A percentile compares a stretch with the other conserved stretches of the same genome.
Conservation (phyloP, 306 rosid genomes). For the Lupinus albus region DNA sequence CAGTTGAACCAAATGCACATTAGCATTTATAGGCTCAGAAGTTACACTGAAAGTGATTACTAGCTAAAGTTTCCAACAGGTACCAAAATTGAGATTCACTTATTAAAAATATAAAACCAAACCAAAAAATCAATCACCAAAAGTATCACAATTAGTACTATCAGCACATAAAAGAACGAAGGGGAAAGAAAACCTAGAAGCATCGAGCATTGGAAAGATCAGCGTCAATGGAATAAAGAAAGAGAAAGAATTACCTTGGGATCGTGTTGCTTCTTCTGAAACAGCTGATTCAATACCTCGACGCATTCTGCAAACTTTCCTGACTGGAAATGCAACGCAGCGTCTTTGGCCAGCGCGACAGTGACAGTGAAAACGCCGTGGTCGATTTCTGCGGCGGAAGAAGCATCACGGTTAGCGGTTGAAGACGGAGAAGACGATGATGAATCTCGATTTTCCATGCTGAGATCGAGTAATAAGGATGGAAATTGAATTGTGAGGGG, state of each 20-base stretch:
- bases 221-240: slow-evolving; percentile 13
- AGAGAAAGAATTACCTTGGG: slow-evolving; percentile 62
- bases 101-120: not conserved
- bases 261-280: slow-evolving; percentile 74
- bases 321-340: slow-evolving; percentile 80
- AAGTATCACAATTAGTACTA: slow-evolving; percentile 1
- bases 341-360: slow-evolving; percentile 77
- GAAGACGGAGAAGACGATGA: slow-evolving; percentile 48
- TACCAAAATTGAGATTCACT: slow-evolving; percentile 15
- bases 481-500: slow-evolving; percentile 38
- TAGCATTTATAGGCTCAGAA: slow-evolving; percentile 15
- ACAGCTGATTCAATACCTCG: slow-evolving; percentile 73
- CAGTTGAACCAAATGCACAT: slow-evolving; percentile 15
- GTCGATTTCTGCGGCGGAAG: slow-evolving; percentile 56
- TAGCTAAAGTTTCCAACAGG: slow-evolving; percentile 8
- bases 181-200: not conserved
- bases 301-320: slow-evolving; percentile 78
- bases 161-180: slow-evolving; percentile 1
- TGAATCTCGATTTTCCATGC: slow-evolving; percentile 81
- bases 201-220: slow-evolving; percentile 1
- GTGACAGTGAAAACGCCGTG: slow-evolving; percentile 61
- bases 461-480: slow-evolving; percentile 67
- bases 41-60: slow-evolving; percentile 35
- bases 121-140: slow-evolving; percentile 28
- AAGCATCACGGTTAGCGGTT: slow-evolving; percentile 63